A percentile compares a stretch with the other conserved stretches of the same genome.
Conservation (phyloP, 2,329 filamentous ascomycete genomes). For the Juglanconis oblonga region DNA sequence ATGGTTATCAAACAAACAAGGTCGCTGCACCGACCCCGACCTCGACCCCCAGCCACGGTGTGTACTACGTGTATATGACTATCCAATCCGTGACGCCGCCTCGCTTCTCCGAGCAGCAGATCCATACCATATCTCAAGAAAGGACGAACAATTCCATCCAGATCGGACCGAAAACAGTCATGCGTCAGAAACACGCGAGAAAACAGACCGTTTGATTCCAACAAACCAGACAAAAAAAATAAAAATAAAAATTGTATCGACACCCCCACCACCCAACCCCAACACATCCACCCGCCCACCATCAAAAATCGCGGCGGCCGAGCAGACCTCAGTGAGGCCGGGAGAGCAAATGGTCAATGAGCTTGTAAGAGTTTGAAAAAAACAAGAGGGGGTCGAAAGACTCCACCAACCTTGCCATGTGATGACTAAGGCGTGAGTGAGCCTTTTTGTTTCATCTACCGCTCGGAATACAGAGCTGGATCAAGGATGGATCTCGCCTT, state of each 20-base stretch:
- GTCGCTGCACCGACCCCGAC: no score
- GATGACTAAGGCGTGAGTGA: constrained; percentile 15
- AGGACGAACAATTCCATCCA: no score
- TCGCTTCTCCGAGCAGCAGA: no score
- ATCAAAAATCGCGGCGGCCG: constrained; percentile 14
- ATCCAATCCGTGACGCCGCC: no score
- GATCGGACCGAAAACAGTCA: no score
- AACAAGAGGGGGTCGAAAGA: constrained; percentile 32
- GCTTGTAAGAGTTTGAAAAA: constrained; percentile 22
- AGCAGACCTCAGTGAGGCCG: constrained; percentile 21
- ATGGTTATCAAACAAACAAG: no score
- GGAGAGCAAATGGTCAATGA: constrained; percentile 43
- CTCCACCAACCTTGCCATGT: constrained; percentile 29
- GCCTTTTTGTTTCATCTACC: constrained; percentile 51
- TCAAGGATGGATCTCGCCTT: constrained; percentile 73
- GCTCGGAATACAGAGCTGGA: constrained; percentile 72
- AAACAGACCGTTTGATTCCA: no score
- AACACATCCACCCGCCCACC: constrained; percentile 4
- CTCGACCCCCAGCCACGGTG: no score
- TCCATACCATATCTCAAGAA: no score
- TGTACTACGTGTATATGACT: no score
- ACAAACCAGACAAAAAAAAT: no score
- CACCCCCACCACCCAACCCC: constrained; percentile 18
- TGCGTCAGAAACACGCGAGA: no score
- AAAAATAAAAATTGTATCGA: constrained; percentile 15